Conservation (phyloP, 2,329 filamentous ascomycete species). For the Diplodia seriata region DNA sequence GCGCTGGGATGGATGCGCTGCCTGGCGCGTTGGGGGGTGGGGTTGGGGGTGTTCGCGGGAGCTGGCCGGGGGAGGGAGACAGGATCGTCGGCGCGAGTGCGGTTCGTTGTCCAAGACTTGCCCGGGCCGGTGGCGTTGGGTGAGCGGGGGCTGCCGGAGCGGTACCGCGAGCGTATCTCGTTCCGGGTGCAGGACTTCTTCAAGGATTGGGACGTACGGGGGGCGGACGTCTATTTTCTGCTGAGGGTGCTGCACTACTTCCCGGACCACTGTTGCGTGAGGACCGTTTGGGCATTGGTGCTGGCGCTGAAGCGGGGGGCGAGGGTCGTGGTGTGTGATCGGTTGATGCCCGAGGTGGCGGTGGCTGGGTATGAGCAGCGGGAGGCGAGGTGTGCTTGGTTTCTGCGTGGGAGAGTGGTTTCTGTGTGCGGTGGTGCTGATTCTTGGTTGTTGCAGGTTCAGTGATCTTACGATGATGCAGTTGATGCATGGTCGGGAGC, state of each 20-base stretch:
- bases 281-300: conserved; percentile 44
- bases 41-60: too few species aligned
- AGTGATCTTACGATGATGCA: conserved; percentile 29
- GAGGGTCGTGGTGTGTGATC: conserved; percentile 31
- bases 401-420: background rate
- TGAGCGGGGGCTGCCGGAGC: conserved; percentile 11
- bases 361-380: conserved; percentile 17
- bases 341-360: conserved; percentile 39
- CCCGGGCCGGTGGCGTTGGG: conserved; percentile 34
- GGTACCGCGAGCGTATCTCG: conserved; percentile 40
- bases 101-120: conserved; percentile 44
- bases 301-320: conserved; percentile 50
- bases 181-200: conserved; percentile 65
- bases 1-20: too few species aligned
- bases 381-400: background rate
- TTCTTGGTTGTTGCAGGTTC: background rate
- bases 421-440: background rate
- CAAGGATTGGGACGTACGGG: conserved; percentile 59
- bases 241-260: conserved; percentile 69
- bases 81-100: conserved; percentile 38
- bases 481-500: conserved; percentile 17
- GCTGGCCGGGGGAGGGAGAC: too few species aligned
- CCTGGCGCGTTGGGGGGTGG: too few species aligned
- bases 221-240: conserved; percentile 65
- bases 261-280: conserved; percentile 55